These are phyloP conservation scores for Arthrobotrys megalospora DNA, from an alignment of 2,329 filamentous ascomycete species.

Conservation along the genomic window DNA sequence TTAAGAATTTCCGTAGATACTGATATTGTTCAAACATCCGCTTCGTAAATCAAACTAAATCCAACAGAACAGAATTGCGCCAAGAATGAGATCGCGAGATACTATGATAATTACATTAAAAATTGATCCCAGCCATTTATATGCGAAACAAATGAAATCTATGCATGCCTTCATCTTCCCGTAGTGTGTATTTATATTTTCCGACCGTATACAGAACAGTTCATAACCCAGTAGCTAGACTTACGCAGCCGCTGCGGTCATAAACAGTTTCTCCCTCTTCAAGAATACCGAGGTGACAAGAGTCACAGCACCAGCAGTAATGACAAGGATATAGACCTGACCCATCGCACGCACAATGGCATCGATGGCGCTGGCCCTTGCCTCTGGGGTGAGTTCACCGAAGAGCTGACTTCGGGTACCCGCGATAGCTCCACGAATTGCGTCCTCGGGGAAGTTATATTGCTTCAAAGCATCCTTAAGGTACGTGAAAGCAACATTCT, in stretches of 20 bases:
- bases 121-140: not conserved
- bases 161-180: too few species aligned
- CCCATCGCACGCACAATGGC: slow-evolving; percentile 66
- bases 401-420: slow-evolving; percentile 62
- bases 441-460: slow-evolving; percentile 61
- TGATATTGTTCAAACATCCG: too few species aligned
- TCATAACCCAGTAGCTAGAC: not conserved
- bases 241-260: slow-evolving; percentile 62
- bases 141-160: slow-evolving; percentile 11
- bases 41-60: too few species aligned
- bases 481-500: slow-evolving; percentile 65
- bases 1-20: too few species aligned
- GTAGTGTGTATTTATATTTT: not conserved
- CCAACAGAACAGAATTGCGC: too few species aligned
- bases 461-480: slow-evolving; percentile 65
- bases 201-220: not conserved
- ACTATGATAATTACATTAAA: too few species aligned
- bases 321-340: slow-evolving; percentile 66
- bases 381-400: slow-evolving; percentile 55
- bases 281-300: slow-evolving; percentile 66
- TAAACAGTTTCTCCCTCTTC: slow-evolving; percentile 67
- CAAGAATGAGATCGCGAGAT: too few species aligned
- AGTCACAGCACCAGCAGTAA: slow-evolving; percentile 65
- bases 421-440: slow-evolving; percentile 65
- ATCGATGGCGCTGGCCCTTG: slow-evolving; percentile 64